Base-by-base conservation (phyloP, 352 stramenopile species). In the Hyaloperonospora brassicae region DNA sequence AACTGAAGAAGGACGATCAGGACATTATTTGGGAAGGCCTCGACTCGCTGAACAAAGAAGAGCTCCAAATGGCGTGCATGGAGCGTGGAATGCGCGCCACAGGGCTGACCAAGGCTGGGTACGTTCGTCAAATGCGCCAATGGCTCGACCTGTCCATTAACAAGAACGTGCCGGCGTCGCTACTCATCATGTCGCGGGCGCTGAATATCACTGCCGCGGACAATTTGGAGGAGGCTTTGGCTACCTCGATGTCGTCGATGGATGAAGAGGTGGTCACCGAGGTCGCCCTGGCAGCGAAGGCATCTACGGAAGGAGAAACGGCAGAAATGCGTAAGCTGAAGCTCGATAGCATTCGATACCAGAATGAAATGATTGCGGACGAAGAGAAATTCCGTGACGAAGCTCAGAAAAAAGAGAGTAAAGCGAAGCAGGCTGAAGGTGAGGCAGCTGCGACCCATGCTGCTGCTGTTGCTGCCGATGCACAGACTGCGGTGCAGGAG, bases 11-110 rank as follows among this genome's bases (percentile, higher is more conserved):
- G 67, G 97, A 99, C 71, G 97, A 99, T 69, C 93, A 98, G 67
- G 85, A 97, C 48, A 99, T 99, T 69, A 86, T 98, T 52, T 99
- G 93, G 91, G 97, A 99, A 81, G 97, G 97, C 10, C 83, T 99
- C 40, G 89, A 98, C 54, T 97, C 85, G 30, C 80, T 99, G 2
- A 97, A 97, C 55, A 98, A 98, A 72, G 95, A 98, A 65, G 97
- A 99, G 72, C 73, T 99, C 0, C 86, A 95, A 67, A 83, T 92
- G 73, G 96, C 95, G 8, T 98, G 95, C 62, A 90, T 96, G 75
- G 96, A 98, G 70, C 88, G 96, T 47, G 97, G 96, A 31, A 99
- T 99, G 97, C 82, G 95, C 44, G 84, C 91, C 22, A 98, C 88
- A 2, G 96, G 96, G 7, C 72, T 99, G 11, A 98, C 90, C 24